phyloP scores from a whole-genome alignment of 352 stramenopile genomes.

The Blastocystis sp. region DNA sequence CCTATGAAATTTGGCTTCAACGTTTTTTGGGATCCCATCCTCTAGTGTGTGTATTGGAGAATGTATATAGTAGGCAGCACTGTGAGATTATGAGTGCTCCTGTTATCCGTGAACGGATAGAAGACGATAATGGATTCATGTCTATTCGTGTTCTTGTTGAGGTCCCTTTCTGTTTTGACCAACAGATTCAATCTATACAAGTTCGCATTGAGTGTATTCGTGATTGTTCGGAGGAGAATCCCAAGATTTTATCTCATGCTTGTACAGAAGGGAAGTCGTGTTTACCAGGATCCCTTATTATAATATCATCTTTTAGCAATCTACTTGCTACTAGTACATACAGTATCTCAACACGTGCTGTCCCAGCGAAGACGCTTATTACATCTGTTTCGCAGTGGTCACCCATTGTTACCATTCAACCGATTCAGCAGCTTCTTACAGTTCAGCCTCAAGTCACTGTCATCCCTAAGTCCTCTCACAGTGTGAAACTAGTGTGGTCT shows the following conservation, averaged over 20 bases:
- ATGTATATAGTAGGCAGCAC: conserved; percentile 29
- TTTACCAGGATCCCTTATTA: background rate
- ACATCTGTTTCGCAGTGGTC: background rate
- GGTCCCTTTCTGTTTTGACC: conserved; percentile 54
- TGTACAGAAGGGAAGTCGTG: background rate
- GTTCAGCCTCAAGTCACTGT: background rate
- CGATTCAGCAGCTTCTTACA: background rate
- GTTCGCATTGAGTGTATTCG: background rate
- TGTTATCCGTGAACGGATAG: background rate
- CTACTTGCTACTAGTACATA: background rate
- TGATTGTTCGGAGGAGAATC: background rate
- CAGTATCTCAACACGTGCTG: background rate
- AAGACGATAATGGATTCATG: background rate
- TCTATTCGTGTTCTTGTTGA: background rate
- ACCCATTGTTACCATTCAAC: background rate
- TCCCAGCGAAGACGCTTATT: background rate
- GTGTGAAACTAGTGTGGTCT: background rate
- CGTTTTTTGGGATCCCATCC: background rate
- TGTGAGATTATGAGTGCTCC: conserved; percentile 5
- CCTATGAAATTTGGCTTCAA: conserved; percentile 7
- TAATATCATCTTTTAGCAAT: background rate
- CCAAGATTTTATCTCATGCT: background rate
- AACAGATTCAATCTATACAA: background rate
- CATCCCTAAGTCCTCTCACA: conserved; percentile 43
- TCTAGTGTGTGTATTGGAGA: background rate